Base-by-base conservation (phyloP, 2,329 filamentous ascomycete genomes). In the Trichoderma sp. region DNA sequence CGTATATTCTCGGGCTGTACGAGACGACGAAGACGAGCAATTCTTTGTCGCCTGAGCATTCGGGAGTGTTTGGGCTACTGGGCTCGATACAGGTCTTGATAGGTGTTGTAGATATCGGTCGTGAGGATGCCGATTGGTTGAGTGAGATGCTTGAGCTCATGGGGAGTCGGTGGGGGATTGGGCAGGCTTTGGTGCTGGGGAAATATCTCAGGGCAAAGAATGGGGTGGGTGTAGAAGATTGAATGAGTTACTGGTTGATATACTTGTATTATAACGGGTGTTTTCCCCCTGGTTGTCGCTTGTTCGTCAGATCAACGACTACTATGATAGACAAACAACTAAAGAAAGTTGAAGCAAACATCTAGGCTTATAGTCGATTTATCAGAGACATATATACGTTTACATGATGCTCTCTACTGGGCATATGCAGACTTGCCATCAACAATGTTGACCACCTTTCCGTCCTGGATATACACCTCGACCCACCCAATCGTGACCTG, bases 41-140 rank as follows among this genome's bases (percentile, higher is more conserved):
- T 18, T 28, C 8, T 9, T 26, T 67, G 47, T 36, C 32, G 51
- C 64, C 47, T 6, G 30, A 67, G 14, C 47, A 56, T 26, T 67
- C 47, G 21, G 64, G 64, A 15, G 51, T 67, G 21, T 67, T 67
- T 67, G 64, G 64, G 18, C 15, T 67, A 3, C 51, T 67, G 18
- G 51, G 30, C n/a, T 36, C 64, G 5, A 15, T 67, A 6, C 64
- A 67, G 30, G 64, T 24, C 0, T 39, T 67, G 64, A 11, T 57
- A 7, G 64, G 9, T 1, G 32, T 57, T 12, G 64, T n/a, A 6
- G 64, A 24, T 8, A 8, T 67, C 11, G 4, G 21, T 4, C 5
- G n/a, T 5, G 53, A 58, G 30, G 24, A 58, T 43, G 65, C 9
- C 7, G 47, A 24, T 18, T 68, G 65, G 65, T 32, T 68, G 53